phyloP scores from a whole-genome alignment of 2,329 filamentous ascomycete genomes.

The Pestalotiopsis sp. region DNA sequence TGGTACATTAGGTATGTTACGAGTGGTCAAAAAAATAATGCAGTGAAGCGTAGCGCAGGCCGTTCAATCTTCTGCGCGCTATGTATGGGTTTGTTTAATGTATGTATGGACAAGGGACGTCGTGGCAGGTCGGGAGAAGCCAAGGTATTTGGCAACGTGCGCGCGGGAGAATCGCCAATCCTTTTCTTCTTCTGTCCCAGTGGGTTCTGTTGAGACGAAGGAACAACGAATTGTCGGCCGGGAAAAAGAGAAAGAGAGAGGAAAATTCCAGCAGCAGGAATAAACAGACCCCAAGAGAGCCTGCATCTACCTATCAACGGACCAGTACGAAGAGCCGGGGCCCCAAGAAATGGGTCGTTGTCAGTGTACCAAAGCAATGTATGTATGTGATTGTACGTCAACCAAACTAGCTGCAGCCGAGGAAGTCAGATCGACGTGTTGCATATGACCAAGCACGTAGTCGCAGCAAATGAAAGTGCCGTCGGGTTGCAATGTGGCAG shows the following conservation, averaged over 20 bases:
- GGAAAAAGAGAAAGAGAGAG: background rate
- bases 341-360: background rate
- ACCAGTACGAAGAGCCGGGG: background rate
- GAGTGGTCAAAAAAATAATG: background rate
- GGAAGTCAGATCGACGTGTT: background rate
- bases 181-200: background rate
- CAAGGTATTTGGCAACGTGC: background rate
- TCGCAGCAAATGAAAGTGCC: background rate
- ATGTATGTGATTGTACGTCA: constrained; percentile 8
- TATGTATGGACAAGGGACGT: background rate
- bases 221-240: background rate
- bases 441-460: background rate
- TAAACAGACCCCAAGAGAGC: background rate
- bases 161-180: background rate
- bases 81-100: background rate
- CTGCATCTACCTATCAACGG: background rate
- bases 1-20: background rate
- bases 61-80: background rate
- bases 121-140: background rate
- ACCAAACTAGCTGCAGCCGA: background rate
- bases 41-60: background rate
- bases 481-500: background rate
- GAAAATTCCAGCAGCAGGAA: background rate
- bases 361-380: background rate
- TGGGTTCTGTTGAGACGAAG: background rate